Conservation (phyloP, 768 basidiomycete species). For the Zangia roseola region DNA sequence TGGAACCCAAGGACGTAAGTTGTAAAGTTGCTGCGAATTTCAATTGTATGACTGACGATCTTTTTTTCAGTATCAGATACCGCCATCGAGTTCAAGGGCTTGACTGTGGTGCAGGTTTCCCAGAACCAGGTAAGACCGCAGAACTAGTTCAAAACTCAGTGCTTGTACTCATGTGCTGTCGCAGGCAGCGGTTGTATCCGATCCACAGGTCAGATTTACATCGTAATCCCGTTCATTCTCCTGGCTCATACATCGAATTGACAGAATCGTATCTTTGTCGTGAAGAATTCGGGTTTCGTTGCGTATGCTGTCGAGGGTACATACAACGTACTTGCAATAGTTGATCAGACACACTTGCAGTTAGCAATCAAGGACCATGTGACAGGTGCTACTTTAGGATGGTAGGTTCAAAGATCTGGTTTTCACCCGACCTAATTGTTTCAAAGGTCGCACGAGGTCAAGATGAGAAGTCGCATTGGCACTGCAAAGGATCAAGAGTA, state of each 20-base stretch:
- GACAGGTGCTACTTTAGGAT: constrained; percentile 64
- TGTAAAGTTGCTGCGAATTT: neutral
- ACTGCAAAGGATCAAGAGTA: constrained; percentile 53
- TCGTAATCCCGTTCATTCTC: neutral
- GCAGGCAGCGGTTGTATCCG: constrained; percentile 68
- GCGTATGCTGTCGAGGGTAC: constrained; percentile 76
- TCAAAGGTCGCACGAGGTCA: constrained; percentile 66
- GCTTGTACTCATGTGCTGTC: neutral
- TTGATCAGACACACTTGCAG: constrained; percentile 80
- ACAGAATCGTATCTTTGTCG: constrained; percentile 72
- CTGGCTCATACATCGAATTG: neutral
- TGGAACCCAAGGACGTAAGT: constrained; percentile 67
- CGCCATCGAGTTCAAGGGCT: constrained; percentile 74
- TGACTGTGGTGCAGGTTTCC: constrained; percentile 84
- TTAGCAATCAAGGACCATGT: constrained; percentile 57
- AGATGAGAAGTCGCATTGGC: constrained; percentile 62
- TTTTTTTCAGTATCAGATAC: constrained; percentile 73
- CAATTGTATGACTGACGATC: neutral
- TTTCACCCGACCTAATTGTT: constrained; percentile 1
- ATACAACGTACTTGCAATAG: constrained; percentile 74
- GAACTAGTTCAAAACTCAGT: neutral
- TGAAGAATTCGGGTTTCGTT: constrained; percentile 77
- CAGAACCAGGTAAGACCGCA: constrained; percentile 60
- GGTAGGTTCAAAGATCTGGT: constrained; percentile 21
- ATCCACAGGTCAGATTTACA: constrained; percentile 48